Evolutionary conservation across 148 eudicot genomes (phyloP).

Genomic region (Silene latifolia): DNA sequence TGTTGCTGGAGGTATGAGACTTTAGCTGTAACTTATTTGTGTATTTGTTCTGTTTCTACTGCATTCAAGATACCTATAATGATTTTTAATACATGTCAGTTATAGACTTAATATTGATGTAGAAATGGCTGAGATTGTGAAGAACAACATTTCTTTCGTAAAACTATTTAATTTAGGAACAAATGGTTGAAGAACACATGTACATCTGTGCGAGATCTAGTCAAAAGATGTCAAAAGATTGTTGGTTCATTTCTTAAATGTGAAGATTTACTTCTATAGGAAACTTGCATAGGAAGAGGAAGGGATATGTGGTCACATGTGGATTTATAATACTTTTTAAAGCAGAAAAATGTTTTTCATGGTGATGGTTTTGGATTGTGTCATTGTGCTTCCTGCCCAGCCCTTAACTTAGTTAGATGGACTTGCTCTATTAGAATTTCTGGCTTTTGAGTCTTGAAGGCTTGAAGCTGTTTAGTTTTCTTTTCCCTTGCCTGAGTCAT

Average conservation of each 20-base stretch:
- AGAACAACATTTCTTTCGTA: background rate
- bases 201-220: background rate
- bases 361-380: background rate
- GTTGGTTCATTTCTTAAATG: background rate
- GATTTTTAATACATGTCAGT: background rate
- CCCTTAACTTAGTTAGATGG: background rate
- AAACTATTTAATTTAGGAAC: background rate
- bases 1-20: slow-evolving; percentile 90
- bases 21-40: slow-evolving; percentile 6
- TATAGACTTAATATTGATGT: background rate
- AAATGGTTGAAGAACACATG: background rate
- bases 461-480: background rate
- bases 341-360: background rate
- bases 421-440: background rate
- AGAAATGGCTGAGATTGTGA: background rate
- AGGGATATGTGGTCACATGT: background rate
- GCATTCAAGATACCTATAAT: slow-evolving; percentile 4
- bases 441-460: background rate
- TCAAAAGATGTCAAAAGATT: background rate
- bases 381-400: background rate
- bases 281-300: background rate
- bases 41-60: slow-evolving; percentile 8
- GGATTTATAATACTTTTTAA: background rate
- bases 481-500: background rate
- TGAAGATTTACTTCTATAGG: background rate